Conservation (phyloP, 2,329 filamentous ascomycete genomes). For the Fusarium fujikuroi region DNA sequence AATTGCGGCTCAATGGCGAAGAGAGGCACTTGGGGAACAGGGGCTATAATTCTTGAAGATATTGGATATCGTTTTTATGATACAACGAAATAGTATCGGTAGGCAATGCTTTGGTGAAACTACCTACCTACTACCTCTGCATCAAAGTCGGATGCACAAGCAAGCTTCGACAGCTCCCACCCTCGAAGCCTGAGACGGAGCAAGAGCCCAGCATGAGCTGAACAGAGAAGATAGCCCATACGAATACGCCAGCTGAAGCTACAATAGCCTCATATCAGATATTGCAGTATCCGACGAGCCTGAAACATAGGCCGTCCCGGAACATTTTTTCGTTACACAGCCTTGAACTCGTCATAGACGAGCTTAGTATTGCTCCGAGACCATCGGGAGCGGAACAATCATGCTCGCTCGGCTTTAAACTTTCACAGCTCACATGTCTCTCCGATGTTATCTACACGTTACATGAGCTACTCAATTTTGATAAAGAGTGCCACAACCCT, state of each 20-base stretch:
- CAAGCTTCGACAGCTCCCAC: not conserved
- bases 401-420: slow-evolving; percentile 7
- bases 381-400: slow-evolving; percentile 11
- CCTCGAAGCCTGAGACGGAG: not conserved
- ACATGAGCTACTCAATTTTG: not conserved
- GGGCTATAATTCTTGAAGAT: not conserved
- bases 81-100: not conserved
- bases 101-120: not conserved
- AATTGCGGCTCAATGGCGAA: slow-evolving; percentile 3
- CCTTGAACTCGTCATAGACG: slow-evolving; percentile 34
- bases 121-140: not conserved
- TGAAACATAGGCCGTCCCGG: slow-evolving; percentile 18
- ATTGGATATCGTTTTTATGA: not conserved
- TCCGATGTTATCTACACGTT: not conserved
- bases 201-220: not conserved
- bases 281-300: not conserved
- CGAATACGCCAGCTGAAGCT: not conserved
- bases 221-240: not conserved
- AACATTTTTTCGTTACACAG: slow-evolving; percentile 2
- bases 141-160: not conserved
- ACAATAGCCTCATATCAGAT: not conserved
- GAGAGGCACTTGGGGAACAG: slow-evolving; percentile 17
- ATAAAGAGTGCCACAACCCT: not conserved
- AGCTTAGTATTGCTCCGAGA: slow-evolving; percentile 18
- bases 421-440: slow-evolving; percentile 5